These are phyloP conservation scores for Silene latifolia DNA, from an alignment of 148 eudicot genomes.

Conservation along the genomic window DNA sequence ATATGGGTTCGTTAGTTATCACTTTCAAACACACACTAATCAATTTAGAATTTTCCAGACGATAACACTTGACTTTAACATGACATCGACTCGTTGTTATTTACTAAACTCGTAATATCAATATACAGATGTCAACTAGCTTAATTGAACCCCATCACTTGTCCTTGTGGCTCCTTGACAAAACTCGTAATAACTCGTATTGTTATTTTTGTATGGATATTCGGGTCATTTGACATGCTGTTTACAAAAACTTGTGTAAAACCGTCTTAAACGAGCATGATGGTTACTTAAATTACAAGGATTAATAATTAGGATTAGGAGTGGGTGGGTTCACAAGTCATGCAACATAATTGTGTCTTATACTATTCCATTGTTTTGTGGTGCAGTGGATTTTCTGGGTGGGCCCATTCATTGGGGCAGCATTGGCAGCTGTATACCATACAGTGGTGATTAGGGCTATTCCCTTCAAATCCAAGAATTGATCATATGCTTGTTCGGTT, in stretches of 20 bases:
- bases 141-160: no score
- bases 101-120: no score
- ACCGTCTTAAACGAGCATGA: not conserved
- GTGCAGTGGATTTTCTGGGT: conserved; percentile 80
- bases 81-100: no score
- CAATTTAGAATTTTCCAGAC: not conserved
- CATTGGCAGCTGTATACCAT: conserved; percentile 65
- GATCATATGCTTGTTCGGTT: not conserved
- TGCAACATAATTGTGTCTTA: not conserved
- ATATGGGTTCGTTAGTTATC: conserved; percentile 13
- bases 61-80: not conserved
- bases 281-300: not conserved
- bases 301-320: not conserved
- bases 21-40: not conserved
- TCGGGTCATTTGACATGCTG: not conserved
- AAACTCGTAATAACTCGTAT: no score
- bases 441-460: conserved; percentile 67
- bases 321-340: not conserved
- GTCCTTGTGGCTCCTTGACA: no score
- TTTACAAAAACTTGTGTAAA: not conserved
- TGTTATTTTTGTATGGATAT: no score
- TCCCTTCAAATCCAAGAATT: conserved; percentile 57
- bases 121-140: no score
- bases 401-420: conserved; percentile 76
- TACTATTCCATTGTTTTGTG: not conserved